These are phyloP conservation scores for Jamesozyma spencerorum DNA, from an alignment of 805 yeast species.

Conservation along the genomic window DNA sequence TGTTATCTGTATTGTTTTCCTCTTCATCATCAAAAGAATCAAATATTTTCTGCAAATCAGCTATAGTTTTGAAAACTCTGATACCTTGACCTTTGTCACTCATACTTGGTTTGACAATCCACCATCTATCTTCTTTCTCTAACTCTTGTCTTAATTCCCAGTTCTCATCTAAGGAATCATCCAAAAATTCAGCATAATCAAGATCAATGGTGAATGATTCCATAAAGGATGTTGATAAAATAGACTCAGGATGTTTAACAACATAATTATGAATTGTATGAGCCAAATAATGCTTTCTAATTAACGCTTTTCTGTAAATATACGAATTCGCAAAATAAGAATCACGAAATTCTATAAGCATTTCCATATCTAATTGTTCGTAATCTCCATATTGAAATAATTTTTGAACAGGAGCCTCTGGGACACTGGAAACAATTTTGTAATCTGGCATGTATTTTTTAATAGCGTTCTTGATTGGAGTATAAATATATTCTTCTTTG, in stretches of 20 bases:
- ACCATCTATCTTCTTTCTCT: constrained; percentile 42
- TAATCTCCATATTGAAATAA: constrained; percentile 81
- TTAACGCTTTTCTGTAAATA: constrained; percentile 80
- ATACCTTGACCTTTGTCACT: constrained; percentile 97
- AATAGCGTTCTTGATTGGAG: constrained; percentile 30
- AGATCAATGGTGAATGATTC: constrained; percentile 73
- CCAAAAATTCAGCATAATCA: constrained; percentile 92
- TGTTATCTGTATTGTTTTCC: constrained; percentile 46
- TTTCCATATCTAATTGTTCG: constrained; percentile 77
- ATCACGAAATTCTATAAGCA: constrained; percentile 26
- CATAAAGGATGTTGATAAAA: constrained; percentile 55
- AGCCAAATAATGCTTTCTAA: constrained; percentile 83
- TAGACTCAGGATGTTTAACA: constrained; percentile 65
- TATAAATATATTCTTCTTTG: constrained; percentile 34
- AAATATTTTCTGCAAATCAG: constrained; percentile 73
- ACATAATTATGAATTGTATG: constrained; percentile 67
- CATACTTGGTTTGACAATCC: constrained; percentile 95
- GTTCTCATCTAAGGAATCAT: constrained; percentile 86
- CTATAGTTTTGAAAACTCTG: constrained; percentile 65
- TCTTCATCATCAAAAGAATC: constrained; percentile 76
- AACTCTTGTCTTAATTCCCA: constrained; percentile 80
- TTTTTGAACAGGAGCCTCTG: constrained; percentile 4
- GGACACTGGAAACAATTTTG: constrained; percentile 23
- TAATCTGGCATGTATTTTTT: constrained; percentile 28
- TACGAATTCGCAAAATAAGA: constrained; percentile 68